Percentiles rank a stretch among this genome's conserved stretches.
phyloP scores from a whole-genome alignment of 2,329 filamentous ascomycete genomes.

The Nakataea oryzae region DNA sequence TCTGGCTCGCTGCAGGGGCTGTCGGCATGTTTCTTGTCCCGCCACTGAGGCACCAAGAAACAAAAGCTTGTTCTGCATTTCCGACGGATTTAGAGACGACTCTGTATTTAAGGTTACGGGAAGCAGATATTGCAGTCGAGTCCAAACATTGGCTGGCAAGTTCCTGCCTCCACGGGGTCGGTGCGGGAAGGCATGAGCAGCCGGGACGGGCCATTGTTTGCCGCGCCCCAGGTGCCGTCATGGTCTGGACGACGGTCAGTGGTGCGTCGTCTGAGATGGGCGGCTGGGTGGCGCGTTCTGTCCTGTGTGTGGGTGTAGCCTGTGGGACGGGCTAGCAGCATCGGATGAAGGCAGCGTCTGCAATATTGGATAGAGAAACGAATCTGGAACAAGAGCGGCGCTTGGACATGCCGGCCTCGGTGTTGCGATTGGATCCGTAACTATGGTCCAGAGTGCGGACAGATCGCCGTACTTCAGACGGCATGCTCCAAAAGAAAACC shows the following conservation, averaged over 20 bases:
- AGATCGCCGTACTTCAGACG: no score
- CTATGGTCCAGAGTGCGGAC: no score
- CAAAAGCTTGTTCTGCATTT: neutral
- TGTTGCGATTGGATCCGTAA: neutral
- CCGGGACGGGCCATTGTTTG: neutral
- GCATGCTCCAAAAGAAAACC: neutral
- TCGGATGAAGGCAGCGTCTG: no score
- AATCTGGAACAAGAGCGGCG: neutral
- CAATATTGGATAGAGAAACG: neutral
- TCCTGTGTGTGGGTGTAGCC: no score
- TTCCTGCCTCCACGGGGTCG: no score
- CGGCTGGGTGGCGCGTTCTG: no score
- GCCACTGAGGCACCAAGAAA: neutral
- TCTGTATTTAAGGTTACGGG: no score
- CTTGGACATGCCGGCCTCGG: neutral
- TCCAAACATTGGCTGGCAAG: neutral
- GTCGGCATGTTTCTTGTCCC: neutral
- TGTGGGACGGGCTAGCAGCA: no score
- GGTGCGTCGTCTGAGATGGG: neutral
- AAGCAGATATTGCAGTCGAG: no score
- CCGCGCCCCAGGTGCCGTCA: neutral
- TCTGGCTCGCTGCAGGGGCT: neutral
- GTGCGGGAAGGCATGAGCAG: no score
- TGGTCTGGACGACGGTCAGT: neutral
- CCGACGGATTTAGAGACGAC: neutral